Percentiles rank a stretch among this genome's conserved stretches.
Conservation (phyloP, 2,329 filamentous ascomycete genomes). For the Alternaria triticimaculans region DNA sequence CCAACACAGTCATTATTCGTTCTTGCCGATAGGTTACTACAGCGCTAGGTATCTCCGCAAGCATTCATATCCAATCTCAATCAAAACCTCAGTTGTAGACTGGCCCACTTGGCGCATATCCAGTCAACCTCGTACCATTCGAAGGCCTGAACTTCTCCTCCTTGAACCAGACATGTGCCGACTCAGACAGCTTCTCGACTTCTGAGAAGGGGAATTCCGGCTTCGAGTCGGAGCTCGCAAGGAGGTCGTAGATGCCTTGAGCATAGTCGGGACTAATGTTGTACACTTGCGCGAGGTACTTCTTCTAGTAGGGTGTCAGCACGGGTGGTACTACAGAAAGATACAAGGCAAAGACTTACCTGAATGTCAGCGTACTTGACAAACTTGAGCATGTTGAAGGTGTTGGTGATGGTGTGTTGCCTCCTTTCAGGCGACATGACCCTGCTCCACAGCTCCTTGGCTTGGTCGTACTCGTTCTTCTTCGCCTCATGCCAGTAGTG, state of each 20-base stretch:
- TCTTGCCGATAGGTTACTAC: background rate
- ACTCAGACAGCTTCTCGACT: slow-evolving; percentile 54
- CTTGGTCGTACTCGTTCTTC: slow-evolving; percentile 60
- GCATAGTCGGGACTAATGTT: slow-evolving; percentile 58
- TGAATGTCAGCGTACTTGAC: slow-evolving; percentile 56
- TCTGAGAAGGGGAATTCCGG: slow-evolving; percentile 55
- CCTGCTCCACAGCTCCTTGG: slow-evolving; percentile 56
- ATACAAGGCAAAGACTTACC: slow-evolving; percentile 22
- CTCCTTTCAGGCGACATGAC: slow-evolving; percentile 57
- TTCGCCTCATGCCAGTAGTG: slow-evolving; percentile 64
- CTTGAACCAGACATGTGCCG: slow-evolving; percentile 56
- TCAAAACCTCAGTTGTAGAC: slow-evolving; percentile 9
- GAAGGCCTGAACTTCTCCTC: slow-evolving; percentile 55
- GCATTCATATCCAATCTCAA: background rate
- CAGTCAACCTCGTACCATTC: slow-evolving; percentile 49
- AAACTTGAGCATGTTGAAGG: slow-evolving; percentile 54
- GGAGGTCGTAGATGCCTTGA: slow-evolving; percentile 54
- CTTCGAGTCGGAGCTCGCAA: slow-evolving; percentile 53
- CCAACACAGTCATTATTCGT: background rate
- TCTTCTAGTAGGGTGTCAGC: slow-evolving; percentile 40
- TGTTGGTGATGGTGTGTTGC: slow-evolving; percentile 58
- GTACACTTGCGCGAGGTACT: slow-evolving; percentile 61
- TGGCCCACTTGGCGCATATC: slow-evolving; percentile 40
- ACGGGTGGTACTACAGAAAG: background rate
- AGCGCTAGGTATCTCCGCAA: background rate